Conservation (phyloP, 163 green algal genomes). For the Coccomyxa subellipsoidea region DNA sequence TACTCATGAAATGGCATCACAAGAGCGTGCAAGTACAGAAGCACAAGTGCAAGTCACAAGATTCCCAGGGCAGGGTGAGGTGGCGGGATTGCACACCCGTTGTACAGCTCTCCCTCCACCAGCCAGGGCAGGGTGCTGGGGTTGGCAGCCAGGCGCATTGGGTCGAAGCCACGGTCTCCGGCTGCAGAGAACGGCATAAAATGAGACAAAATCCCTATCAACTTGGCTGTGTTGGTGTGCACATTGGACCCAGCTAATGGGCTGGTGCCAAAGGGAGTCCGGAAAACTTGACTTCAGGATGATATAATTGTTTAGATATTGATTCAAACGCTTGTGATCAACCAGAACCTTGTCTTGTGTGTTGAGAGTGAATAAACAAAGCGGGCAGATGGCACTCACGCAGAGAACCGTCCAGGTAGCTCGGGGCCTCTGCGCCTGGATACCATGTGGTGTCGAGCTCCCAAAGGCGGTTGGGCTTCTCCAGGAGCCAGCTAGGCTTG, state of each 20-base stretch:
- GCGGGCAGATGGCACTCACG: not conserved
- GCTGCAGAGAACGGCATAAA: not conserved
- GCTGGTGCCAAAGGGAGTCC: too few species aligned
- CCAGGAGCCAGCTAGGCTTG: not conserved
- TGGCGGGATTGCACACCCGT: constrained; percentile 6
- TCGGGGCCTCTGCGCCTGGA: constrained; percentile 6
- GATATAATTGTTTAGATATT: too few species aligned
- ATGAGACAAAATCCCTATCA: not conserved
- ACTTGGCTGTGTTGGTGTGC: too few species aligned
- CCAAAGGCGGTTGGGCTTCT: constrained; percentile 2
- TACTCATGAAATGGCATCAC: too few species aligned
- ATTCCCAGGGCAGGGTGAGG: too few species aligned
- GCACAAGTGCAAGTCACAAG: too few species aligned
- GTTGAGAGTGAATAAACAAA: too few species aligned
- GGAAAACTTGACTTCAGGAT: too few species aligned
- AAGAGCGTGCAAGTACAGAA: too few species aligned
- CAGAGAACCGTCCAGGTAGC: constrained; percentile 18
- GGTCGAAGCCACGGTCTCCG: constrained; percentile 19
- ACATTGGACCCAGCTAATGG: too few species aligned
- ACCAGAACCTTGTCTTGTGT: too few species aligned
- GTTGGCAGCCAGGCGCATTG: constrained; percentile 11
- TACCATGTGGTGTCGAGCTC: constrained; percentile 17
- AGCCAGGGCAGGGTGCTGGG: constrained; percentile 12
- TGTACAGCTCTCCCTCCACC: constrained; percentile 28
- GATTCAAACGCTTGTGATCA: too few species aligned